These are phyloP conservation scores for Coffea humblotiana DNA, from an alignment of 305 asterid species.

Conservation along the genomic window DNA sequence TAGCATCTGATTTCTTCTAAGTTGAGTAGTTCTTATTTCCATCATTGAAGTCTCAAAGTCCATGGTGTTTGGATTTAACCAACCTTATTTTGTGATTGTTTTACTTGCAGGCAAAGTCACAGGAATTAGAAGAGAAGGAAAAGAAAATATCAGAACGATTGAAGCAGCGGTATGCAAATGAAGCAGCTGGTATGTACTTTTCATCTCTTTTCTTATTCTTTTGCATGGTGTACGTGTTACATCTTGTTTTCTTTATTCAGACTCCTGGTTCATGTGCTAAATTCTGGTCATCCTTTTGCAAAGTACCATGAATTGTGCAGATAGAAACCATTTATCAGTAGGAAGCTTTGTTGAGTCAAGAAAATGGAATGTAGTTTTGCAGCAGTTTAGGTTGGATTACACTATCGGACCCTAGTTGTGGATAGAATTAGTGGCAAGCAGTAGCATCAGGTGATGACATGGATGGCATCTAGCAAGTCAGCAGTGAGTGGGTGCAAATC, in stretches of 20 bases:
- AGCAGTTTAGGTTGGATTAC: background rate
- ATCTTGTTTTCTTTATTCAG: background rate
- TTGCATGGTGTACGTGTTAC: background rate
- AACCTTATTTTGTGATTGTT: conserved; percentile 2
- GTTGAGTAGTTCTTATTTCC: background rate
- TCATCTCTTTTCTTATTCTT: conserved; percentile 16
- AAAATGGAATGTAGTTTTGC: background rate
- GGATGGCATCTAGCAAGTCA: background rate
- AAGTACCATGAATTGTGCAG: background rate
- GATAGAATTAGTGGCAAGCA: background rate
- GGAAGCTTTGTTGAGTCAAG: background rate
- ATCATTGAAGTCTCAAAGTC: background rate
- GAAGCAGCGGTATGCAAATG: conserved; percentile 57
- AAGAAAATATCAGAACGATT: conserved; percentile 45
- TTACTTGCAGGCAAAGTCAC: conserved; percentile 57
- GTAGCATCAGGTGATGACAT: background rate
- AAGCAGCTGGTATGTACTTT: conserved; percentile 56
- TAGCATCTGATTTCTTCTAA: background rate
- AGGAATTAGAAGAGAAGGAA: conserved; percentile 54
- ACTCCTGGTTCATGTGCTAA: background rate
- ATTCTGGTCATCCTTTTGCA: background rate
- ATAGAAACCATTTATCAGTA: background rate
- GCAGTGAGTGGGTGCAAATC: background rate
- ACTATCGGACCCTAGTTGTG: background rate
- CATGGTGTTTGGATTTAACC: background rate